Evolutionary conservation across 331 rosid species (phyloP).

Genomic region (Stylosanthes scabra): DNA sequence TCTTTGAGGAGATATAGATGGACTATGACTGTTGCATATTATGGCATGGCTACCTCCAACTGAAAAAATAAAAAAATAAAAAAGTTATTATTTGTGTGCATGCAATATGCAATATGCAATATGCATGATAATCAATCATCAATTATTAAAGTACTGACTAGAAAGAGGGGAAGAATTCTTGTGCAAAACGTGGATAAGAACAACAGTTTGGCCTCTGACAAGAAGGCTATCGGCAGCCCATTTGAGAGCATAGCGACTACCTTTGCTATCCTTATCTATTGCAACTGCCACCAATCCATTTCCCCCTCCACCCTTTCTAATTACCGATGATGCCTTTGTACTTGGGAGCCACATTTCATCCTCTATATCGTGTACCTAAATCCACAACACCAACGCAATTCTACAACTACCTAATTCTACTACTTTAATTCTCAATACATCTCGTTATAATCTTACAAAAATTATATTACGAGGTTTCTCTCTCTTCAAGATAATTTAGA

Average conservation of each 20-base stretch:
- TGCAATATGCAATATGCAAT: background rate
- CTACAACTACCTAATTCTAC: background rate
- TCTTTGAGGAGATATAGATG: conserved; percentile 55
- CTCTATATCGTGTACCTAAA: background rate
- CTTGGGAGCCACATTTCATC: conserved; percentile 58
- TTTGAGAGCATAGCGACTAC: conserved; percentile 84
- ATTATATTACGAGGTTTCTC: background rate
- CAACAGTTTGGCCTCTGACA: conserved; percentile 66
- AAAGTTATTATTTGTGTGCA: background rate
- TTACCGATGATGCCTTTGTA: conserved; percentile 44
- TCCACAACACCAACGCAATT: background rate
- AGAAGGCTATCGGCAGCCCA: conserved; percentile 89
- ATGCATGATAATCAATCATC: background rate
- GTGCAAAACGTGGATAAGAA: conserved; percentile 79
- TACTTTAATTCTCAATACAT: background rate
- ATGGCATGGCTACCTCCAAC: conserved; percentile 62
- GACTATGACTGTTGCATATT: conserved; percentile 49
- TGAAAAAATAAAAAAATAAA: conserved; percentile 23
- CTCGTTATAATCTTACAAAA: background rate
- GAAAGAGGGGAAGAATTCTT: conserved; percentile 39
- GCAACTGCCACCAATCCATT: conserved; percentile 86
- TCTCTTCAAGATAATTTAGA: background rate
- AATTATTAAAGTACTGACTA: conserved; percentile 16
- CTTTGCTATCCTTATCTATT: conserved; percentile 76
- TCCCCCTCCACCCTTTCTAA: conserved; percentile 59